Evolutionary conservation across 2,329 filamentous ascomycete genomes (phyloP).

Genomic region (Diaporthe citri): DNA sequence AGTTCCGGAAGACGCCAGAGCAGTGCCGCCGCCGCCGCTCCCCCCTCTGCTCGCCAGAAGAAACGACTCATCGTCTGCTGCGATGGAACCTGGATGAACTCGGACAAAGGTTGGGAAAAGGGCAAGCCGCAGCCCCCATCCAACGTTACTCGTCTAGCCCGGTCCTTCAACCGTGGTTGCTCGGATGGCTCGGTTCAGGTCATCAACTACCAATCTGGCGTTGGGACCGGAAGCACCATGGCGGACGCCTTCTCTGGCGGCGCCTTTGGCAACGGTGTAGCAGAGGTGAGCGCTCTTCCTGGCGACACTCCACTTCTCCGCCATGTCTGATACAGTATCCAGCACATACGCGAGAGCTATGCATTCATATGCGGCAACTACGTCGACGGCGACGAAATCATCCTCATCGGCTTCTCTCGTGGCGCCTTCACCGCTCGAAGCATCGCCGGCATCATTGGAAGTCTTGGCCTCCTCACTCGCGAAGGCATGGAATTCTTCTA

Average conservation of each 20-base stretch:
- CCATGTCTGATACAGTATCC: neutral
- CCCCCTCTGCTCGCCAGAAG: conserved; percentile 38
- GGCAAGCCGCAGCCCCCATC: conserved; percentile 65
- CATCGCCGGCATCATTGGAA: conserved; percentile 65
- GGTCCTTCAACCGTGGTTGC: conserved; percentile 65
- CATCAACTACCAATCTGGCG: conserved; percentile 72
- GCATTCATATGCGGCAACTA: conserved; percentile 74
- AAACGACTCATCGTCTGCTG: conserved; percentile 66
- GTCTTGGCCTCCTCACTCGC: conserved; percentile 64
- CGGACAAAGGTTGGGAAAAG: conserved; percentile 61
- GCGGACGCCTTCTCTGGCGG: conserved; percentile 66
- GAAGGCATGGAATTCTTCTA: conserved; percentile 67
- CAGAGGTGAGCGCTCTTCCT: conserved; percentile 55
- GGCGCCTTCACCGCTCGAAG: conserved; percentile 71
- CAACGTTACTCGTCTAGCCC: conserved; percentile 72
- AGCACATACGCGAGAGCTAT: conserved; percentile 72
- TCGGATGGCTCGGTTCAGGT: conserved; percentile 67
- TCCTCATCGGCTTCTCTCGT: conserved; percentile 69
- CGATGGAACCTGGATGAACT: conserved; percentile 68
- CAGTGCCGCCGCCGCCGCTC: neutral
- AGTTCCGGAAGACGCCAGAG: neutral
- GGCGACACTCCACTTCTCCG: neutral
- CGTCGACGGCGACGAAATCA: conserved; percentile 67
- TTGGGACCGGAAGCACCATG: conserved; percentile 65
- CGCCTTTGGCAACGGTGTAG: conserved; percentile 66